Percentiles rank a stretch among this genome's conserved stretches.
These are phyloP conservation scores for Phytophthora cajani DNA, from an alignment of 352 stramenopile genomes.

Conservation along the genomic window DNA sequence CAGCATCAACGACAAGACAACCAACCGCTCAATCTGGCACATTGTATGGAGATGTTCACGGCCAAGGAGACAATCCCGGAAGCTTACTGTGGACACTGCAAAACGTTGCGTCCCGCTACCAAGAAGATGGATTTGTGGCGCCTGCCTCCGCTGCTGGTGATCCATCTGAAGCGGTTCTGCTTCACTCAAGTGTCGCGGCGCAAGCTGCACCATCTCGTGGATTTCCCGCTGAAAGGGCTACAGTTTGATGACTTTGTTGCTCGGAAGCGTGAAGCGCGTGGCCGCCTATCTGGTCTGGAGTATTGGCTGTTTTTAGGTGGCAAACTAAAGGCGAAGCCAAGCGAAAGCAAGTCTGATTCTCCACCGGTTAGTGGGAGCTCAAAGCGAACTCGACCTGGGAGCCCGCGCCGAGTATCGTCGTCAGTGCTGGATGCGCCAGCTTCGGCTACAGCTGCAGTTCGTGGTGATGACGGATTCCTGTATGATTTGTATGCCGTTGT, in stretches of 20 bases:
- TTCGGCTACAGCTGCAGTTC: conserved; percentile 59
- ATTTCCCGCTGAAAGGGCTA: conserved; percentile 95
- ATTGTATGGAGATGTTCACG: conserved; percentile 90
- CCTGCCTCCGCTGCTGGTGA: conserved; percentile 97
- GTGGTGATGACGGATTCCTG: conserved; percentile 64
- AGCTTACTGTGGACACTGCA: conserved; percentile 82
- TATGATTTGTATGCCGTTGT: conserved; percentile 98
- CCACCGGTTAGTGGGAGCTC: conserved; percentile 10
- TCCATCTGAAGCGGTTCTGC: conserved; percentile 99
- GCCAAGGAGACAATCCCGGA: conserved; percentile 82
- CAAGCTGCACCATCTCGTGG: conserved; percentile 97
- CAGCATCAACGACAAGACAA: conserved; percentile 77
- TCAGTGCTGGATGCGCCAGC: conserved; percentile 66
- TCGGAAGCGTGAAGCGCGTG: conserved; percentile 53
- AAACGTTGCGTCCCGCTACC: conserved; percentile 92
- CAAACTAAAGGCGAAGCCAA: conserved; percentile 49
- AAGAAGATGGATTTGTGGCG: conserved; percentile 98
- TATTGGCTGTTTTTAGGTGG: conserved; percentile 85
- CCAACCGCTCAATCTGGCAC: conserved; percentile 78
- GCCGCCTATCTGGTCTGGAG: conserved; percentile 55
- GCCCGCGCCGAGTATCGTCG: conserved; percentile 24
- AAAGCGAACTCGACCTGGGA: conserved; percentile 16
- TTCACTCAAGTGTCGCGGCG: conserved; percentile 92
- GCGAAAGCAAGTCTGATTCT: conserved; percentile 10
- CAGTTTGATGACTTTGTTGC: conserved; percentile 88